Conservation (phyloP, 2,329 filamentous ascomycete genomes). For the Fusarium heterosporum region DNA sequence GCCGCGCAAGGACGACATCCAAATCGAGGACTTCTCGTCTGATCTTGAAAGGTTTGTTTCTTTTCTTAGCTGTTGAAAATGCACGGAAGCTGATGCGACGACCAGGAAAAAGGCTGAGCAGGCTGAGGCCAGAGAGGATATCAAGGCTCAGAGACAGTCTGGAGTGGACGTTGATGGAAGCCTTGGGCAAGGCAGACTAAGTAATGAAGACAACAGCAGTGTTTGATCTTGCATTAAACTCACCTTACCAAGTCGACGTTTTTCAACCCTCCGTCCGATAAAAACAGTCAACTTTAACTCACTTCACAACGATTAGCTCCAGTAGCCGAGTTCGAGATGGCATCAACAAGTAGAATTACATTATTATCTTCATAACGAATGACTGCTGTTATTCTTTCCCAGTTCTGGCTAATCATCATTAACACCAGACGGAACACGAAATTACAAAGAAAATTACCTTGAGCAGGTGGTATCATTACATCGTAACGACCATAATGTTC, state of each 20-base stretch:
- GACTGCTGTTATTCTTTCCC: slow-evolving; percentile 16
- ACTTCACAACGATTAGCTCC: neutral
- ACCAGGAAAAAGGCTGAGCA: slow-evolving; percentile 40
- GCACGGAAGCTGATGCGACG: slow-evolving; percentile 1
- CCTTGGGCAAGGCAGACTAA: slow-evolving; percentile 27
- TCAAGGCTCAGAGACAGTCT: slow-evolving; percentile 35
- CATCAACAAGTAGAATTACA: slow-evolving; percentile 2
- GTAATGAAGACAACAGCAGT: slow-evolving; percentile 32
- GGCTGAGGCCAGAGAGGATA: slow-evolving; percentile 32
- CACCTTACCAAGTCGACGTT: neutral
- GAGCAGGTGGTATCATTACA: slow-evolving; percentile 36
- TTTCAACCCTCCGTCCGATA: neutral
- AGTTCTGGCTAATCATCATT: slow-evolving; percentile 7
- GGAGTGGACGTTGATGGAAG: slow-evolving; percentile 38
- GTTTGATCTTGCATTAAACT: slow-evolving; percentile 6
- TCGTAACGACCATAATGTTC: slow-evolving; percentile 29
- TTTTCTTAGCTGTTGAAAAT: neutral
- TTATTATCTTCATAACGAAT: slow-evolving; percentile 22
- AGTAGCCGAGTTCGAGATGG: neutral
- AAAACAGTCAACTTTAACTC: neutral
- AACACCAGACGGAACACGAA: slow-evolving; percentile 9
- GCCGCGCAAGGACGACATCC: slow-evolving; percentile 31
- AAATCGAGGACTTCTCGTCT: slow-evolving; percentile 37
- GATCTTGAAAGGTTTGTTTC: slow-evolving; percentile 31
- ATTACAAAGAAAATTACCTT: slow-evolving; percentile 29